Evolutionary conservation across 2,329 filamentous ascomycete species (phyloP), one percentile per base, ranked within the genome.

Genomic region (Shiraia sp.): DNA sequence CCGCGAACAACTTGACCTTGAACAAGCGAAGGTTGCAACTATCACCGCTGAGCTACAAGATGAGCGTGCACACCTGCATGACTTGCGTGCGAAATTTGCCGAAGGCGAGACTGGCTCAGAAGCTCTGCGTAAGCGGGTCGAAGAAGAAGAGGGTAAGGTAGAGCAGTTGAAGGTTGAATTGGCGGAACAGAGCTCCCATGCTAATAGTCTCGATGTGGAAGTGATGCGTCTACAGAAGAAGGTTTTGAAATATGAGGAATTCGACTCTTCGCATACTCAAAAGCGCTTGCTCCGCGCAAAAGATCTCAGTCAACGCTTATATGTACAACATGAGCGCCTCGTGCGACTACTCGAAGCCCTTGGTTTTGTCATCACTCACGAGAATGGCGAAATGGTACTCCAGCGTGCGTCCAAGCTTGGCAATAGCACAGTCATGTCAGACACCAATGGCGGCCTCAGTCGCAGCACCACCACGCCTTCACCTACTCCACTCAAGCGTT

Each of bases 101-200:
- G 87, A 91, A 51, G 90, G 89, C 12, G 89, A 93, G 67, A 90
- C 85, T 3, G 90, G 90, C 4, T 90, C 89, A 0, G 88, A 91
- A 66, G 83, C 82, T 19, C 72, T 96, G 40, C 83, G 87, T 40
- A 86, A 85, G 68, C 81, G 84, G 40, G 77, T 95, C 3, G 82
- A 85, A 29, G 87, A 89, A 42, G 86, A 90, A 58, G 89, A 95
- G 67, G 76, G 75, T 43, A 88, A 83, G 66, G 80, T 88, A 3
- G 79, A 79, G 15, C 77, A 76, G 10, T 72, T 95, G 19, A 80
- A 82, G 2, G 81, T 88, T 54, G 82, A 89, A 57, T 75, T 95
- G 14, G 84, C 86, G 3, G 82, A 86, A 38, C 80, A 83, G n/a
- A 84, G 88, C 56, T 86, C 87, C n/a, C 85, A 87, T 46, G 79